phyloP scores from a whole-genome alignment of 768 basidiomycete species.

The Goffeauzyma gilvescens region DNA sequence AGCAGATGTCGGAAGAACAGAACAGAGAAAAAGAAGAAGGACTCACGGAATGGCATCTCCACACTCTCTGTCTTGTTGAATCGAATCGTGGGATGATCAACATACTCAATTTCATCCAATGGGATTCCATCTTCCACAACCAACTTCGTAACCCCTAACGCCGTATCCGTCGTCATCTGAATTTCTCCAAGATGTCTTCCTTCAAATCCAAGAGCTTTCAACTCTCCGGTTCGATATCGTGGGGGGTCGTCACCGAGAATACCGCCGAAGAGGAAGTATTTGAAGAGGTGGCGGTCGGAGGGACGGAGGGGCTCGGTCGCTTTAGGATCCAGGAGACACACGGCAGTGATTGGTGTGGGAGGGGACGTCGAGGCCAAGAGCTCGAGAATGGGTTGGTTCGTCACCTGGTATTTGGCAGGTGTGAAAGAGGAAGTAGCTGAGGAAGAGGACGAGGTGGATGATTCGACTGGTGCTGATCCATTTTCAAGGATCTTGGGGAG shows the following conservation, averaged over 20 bases:
- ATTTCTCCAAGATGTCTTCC: conserved; percentile 62
- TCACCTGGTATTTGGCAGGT: too few relatives aligned
- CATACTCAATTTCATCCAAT: conserved; percentile 43
- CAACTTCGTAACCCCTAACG: conserved; percentile 69
- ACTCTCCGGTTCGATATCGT: conserved; percentile 72
- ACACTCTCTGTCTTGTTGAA: conserved; percentile 79
- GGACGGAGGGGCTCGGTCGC: conserved; percentile 52
- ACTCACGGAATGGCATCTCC: conserved; percentile 92
- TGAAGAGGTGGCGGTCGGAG: conserved; percentile 56
- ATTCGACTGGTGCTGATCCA: conserved; percentile 12
- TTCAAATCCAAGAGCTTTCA: conserved; percentile 71
- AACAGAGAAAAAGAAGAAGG: too few relatives aligned
- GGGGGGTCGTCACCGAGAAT: conserved; percentile 80
- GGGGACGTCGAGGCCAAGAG: conserved; percentile 37
- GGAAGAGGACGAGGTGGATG: conserved; percentile 35
- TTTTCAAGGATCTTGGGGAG: conserved; percentile 4
- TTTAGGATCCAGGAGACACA: conserved; percentile 88
- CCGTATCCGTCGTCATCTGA: conserved; percentile 99
- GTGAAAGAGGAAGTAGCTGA: conserved; percentile 26
- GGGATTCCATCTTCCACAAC: conserved; percentile 55
- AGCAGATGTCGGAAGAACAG: conserved; percentile 37
- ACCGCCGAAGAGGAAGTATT: conserved; percentile 73
- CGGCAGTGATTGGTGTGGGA: conserved; percentile 38
- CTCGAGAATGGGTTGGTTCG: conserved; percentile 30
- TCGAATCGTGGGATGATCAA: conserved; percentile 64